Conservation (phyloP, 345 rosid species). For the Bruguiera sexangula region DNA sequence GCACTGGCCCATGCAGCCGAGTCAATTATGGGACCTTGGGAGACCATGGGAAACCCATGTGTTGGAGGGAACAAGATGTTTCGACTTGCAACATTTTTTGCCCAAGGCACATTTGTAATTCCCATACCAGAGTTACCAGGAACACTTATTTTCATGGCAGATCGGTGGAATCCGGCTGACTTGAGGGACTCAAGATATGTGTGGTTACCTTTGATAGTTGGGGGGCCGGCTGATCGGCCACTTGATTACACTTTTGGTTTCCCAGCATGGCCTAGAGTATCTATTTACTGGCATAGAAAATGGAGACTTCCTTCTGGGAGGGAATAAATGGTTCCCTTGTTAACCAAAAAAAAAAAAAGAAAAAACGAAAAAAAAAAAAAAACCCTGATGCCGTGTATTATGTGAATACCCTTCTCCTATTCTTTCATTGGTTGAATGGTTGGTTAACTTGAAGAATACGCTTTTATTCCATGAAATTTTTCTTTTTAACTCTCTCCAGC, state of each 20-base stretch:
- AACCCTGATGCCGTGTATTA: background rate
- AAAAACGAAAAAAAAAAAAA: too few relatives aligned
- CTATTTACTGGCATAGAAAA: conserved; percentile 86
- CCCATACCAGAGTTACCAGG: conserved; percentile 72
- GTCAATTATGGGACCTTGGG: conserved; percentile 93
- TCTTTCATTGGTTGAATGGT: conserved; percentile 23
- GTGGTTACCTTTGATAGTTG: conserved; percentile 80
- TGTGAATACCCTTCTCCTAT: conserved; percentile 18
- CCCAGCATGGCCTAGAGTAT: conserved; percentile 82
- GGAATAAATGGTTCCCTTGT: conserved; percentile 19
- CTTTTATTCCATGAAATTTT: too few relatives aligned
- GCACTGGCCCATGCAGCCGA: conserved; percentile 83
- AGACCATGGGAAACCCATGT: conserved; percentile 87
- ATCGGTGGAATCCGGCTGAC: conserved; percentile 92
- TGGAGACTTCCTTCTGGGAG: conserved; percentile 67
- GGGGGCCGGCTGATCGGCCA: conserved; percentile 76
- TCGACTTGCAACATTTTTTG: conserved; percentile 66
- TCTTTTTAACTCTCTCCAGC: too few relatives aligned
- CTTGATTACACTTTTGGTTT: conserved; percentile 67
- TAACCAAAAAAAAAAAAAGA: too few relatives aligned
- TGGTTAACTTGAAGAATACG: too few relatives aligned
- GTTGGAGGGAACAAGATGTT: conserved; percentile 74
- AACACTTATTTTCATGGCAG: conserved; percentile 81
- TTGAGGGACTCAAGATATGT: conserved; percentile 81
- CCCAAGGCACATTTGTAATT: conserved; percentile 81